Evolutionary conservation across 805 yeast genomes (phyloP), one percentile per base, ranked within the genome.

Genomic region (Saccharomyces kudriavzevii): DNA sequence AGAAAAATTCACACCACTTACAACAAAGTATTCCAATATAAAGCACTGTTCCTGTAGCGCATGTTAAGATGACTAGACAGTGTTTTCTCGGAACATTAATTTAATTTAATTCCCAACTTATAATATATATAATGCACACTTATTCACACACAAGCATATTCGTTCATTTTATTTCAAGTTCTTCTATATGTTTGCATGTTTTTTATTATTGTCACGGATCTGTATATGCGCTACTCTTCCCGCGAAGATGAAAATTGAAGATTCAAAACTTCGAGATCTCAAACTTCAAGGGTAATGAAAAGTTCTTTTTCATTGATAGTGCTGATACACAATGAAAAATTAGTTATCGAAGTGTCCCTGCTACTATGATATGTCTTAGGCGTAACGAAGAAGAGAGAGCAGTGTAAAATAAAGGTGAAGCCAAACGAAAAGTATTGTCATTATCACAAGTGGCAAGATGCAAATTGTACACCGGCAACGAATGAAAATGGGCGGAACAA

Each of bases 301-400:
- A 22, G 9, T 5, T n/a, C 29, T 45, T 5, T 45, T n/a, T 13
- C 13, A 22, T 17, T 31, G 22, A n/a, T 5, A 6, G 3, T n/a
- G 1, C 4, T 8, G 10, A 14, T 13, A 25, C 17, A 35, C 3
- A 13, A 13, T 11, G 17, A 17, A 14, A 35, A 20, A 9, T 22
- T 35, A 9, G 11, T 17, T 5, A 6, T 9, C 43, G 22, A 35
- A 10, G 8, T n/a, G 22, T 24, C 17, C 8, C 3, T 17, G 4
- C 10, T 35, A 35, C 8, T 17, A 17, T 35, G 43, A 35, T 49
- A 31, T 64, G 69, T 50, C 63, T 59, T 61, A 51, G 70, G 70
- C 62, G 52, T 60, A 30, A 66, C 68, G 31, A 49, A 50, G 10
- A 59, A 57, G 29, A 58, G 63, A 2, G 24, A 31, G 5, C 65